Evolutionary conservation across 495 filamentous ascomycete genomes (phyloP), one percentile per base, ranked within the genome.

Genomic region (Durotheca rogersii): DNA sequence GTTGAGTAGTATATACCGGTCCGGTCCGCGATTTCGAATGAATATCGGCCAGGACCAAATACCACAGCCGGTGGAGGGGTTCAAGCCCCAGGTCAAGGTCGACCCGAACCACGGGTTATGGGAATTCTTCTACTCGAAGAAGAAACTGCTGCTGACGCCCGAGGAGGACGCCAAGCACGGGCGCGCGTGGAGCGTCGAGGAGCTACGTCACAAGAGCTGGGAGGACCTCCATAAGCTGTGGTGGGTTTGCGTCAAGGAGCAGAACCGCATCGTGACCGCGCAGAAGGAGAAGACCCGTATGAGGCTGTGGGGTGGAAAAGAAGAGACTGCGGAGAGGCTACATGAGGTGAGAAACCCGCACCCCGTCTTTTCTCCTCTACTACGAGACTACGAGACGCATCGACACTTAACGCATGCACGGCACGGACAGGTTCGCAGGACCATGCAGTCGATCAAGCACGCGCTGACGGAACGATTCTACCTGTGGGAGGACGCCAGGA

Each of bases 181-280:
- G 21, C 84, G 93, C 36, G 67, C 78, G 19, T 99, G 94, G 94
- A 79, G 75, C 20, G 82, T 85, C n/a, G 83, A 88, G 71, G 94
- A 99, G 70, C 78, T 99, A 41, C 81, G 90, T 29, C 70, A 78
- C 37, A 95, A 95, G 72, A 86, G 82, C 46, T 99, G 90, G 90
- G 89, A 96, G 33, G 92, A 96, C 67, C 72, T 99, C 37, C 91
- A 96, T 63, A 70, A 70, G 41, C 77, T 99, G 49, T 99, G 93
- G 93, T 97, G 90, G 88, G 82, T 90, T 21, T 99, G 94, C 66
- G 75, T 82, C 51, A 94, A 89, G 74, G 94, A 99, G 70, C 80
- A 87, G 56, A 99, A 99, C 67, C 81, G 87, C 38, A 80, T 97
- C 60, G 80, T 81, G n/a, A 97, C 94, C 10, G 82, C 85, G 44